Base-by-base conservation (phyloP, 768 basidiomycete species). In the Suillus fuscotomentosus region DNA sequence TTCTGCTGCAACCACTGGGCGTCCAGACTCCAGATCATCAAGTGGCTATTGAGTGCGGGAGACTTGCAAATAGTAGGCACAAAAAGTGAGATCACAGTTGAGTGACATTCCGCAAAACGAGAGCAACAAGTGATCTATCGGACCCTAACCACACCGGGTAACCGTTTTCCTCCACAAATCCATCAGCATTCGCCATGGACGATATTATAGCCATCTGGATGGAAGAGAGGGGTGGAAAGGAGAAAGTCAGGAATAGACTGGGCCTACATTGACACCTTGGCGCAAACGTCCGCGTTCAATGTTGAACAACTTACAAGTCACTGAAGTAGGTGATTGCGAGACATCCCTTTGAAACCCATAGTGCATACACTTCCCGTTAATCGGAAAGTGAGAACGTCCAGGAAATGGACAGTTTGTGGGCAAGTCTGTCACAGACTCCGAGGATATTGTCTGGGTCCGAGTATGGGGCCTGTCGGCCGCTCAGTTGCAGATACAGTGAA, bases 201-300 rank as follows among this genome's bases (percentile, higher is more conserved):
- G 87, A 88, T 68, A 78, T 90, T 50, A 76, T 82, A 10, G 74
- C 82, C 56, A 81, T 88, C 51, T 91, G 87, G 87, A 80, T 91
- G 24, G 78, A 80, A 38, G 83, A 86, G 68, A 80, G 11, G 22
- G 47, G 47, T n/a, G 11, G 11, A n/a, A 4, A 48, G 24, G 24
- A 51, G 24, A 27, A 51, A 27, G 50, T 6, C 27, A 9, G 50
- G 7, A 27, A 7, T 15, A 27, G 17, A 17, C 14, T 24, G 7
- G 17, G 2, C 15, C 24, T 17, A 27, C 24, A 10, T 20, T 31
- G 17, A 53, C 17, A 34, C 17, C 15, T 17, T 31, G 15, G 8
- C 6, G 27, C 15, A 31, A 15, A 27, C 5, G 17, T 31, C 51
- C 31, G 51, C 13, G 4, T 34, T 34, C 17, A 53, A 51, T 15